phyloP scores from a whole-genome alignment of 345 rosid species.

The Hirschfeldia incana region DNA sequence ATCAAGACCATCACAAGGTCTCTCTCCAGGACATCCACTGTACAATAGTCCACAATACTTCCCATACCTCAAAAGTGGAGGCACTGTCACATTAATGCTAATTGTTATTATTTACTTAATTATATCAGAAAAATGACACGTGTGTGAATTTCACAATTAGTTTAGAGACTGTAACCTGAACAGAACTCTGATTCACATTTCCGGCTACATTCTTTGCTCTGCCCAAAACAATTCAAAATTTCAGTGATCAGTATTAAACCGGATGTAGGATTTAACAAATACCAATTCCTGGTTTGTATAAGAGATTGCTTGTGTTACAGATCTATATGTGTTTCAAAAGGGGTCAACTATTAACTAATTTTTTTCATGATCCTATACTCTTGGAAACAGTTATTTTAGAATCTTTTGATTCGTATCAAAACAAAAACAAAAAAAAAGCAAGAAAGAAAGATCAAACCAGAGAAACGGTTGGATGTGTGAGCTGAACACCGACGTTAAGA shows the following conservation, averaged over 20 bases:
- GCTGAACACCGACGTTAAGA: constrained; percentile 74
- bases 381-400: background rate
- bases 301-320: background rate
- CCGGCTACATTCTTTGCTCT: constrained; percentile 82
- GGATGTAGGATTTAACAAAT: background rate
- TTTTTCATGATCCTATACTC: background rate
- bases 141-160: background rate
- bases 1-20: constrained; percentile 91
- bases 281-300: background rate
- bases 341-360: background rate
- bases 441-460: constrained; percentile 44
- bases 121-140: background rate
- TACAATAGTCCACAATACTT: constrained; percentile 87
- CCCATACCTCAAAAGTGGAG: constrained; percentile 87
- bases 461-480: constrained; percentile 46
- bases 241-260: background rate
- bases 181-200: constrained; percentile 88
- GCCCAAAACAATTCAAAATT: constrained; percentile 7
- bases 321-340: background rate
- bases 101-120: background rate
- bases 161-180: constrained; percentile 49
- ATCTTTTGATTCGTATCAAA: background rate
- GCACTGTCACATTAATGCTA: constrained; percentile 47
- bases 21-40: constrained; percentile 93
- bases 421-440: background rate